These are phyloP conservation scores for Polyporus arcularius DNA, from an alignment of 768 basidiomycete species.

Conservation along the genomic window DNA sequence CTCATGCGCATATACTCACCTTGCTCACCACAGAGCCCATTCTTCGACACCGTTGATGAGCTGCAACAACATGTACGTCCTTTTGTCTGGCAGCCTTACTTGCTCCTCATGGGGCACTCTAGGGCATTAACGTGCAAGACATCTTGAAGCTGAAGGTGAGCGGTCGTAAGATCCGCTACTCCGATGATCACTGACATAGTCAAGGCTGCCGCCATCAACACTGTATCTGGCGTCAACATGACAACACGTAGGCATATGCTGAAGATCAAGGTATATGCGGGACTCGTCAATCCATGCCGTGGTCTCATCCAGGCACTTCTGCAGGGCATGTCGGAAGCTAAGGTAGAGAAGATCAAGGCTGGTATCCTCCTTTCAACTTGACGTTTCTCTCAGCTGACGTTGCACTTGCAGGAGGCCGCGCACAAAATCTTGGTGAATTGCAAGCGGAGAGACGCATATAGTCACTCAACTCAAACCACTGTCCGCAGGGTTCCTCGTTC, in stretches of 20 bases:
- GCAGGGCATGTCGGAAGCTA: slow-evolving; percentile 94
- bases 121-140: slow-evolving; percentile 97
- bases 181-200: background rate
- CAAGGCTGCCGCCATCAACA: slow-evolving; percentile 79
- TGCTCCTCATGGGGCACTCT: slow-evolving; percentile 2
- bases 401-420: slow-evolving; percentile 71
- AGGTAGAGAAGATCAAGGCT: slow-evolving; percentile 96
- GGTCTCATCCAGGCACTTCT: slow-evolving; percentile 1
- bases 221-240: slow-evolving; percentile 87
- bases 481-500: slow-evolving; percentile 81
- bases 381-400: background rate
- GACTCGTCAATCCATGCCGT: background rate
- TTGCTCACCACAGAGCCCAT: slow-evolving; percentile 44
- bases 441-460: background rate
- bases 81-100: background rate
- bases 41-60: slow-evolving; percentile 82
- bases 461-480: background rate
- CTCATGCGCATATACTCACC: slow-evolving; percentile 1
- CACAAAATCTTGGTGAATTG: slow-evolving; percentile 74
- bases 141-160: slow-evolving; percentile 89
- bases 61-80: slow-evolving; percentile 73
- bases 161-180: slow-evolving; percentile 13
- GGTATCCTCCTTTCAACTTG: background rate
- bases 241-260: slow-evolving; percentile 86
- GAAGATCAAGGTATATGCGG: slow-evolving; percentile 79